Conservation (phyloP, 75 land plant species). For the Cryptomeria japonica region DNA sequence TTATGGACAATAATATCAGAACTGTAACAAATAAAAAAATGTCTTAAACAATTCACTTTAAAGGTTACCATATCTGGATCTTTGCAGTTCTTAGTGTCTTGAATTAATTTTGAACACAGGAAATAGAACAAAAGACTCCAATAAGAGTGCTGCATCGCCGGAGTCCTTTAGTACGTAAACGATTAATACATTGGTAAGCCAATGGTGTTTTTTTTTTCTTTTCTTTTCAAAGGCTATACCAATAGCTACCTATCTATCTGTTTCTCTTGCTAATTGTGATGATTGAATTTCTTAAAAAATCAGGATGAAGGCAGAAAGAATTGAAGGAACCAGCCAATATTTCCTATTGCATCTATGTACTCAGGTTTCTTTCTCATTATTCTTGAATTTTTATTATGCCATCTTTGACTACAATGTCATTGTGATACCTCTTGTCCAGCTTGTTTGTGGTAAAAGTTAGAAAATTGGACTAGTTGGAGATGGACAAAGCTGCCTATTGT, state of each 20-base stretch:
- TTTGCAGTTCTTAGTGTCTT: background rate
- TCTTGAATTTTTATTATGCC: background rate
- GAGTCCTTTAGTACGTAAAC: constrained; percentile 86
- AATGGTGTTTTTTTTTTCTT: constrained; percentile 4
- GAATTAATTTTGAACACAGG: constrained; percentile 35
- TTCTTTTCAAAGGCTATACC: background rate
- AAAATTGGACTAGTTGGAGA: background rate
- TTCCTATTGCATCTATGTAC: constrained; percentile 88
- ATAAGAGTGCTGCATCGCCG: constrained; percentile 92
- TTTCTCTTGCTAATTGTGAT: background rate
- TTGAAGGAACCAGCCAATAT: constrained; percentile 68
- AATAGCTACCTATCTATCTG: background rate
- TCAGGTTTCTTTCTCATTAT: constrained; percentile 58
- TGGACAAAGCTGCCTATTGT: background rate
- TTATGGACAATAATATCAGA: background rate
- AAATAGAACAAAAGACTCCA: constrained; percentile 86
- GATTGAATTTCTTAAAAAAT: background rate
- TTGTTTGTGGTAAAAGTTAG: background rate
- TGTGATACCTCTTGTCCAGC: background rate
- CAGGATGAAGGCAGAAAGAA: constrained; percentile 87
- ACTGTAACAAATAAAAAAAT: background rate
- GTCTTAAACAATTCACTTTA: background rate
- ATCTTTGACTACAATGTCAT: background rate
- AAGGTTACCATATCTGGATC: background rate
- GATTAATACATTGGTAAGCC: constrained; percentile 77